Percentiles rank a stretch among this genome's conserved stretches.
Conservation (phyloP, 805 yeast genomes). For the Zygosaccharomyces rouxii region DNA sequence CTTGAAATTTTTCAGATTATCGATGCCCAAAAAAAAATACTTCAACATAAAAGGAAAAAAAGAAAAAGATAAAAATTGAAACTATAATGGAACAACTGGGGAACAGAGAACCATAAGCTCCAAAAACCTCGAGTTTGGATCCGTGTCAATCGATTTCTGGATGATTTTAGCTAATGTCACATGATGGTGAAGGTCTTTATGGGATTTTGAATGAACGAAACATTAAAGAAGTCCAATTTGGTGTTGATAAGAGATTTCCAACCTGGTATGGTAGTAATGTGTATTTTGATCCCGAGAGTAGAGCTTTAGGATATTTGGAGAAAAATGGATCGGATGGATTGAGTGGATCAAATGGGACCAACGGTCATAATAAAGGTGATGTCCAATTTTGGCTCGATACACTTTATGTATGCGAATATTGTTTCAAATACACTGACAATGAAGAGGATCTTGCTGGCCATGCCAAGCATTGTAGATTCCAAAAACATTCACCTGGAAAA, state of each 20-base stretch:
- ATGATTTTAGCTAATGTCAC: constrained; percentile 11
- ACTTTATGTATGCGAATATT: constrained; percentile 69
- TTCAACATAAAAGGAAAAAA: neutral
- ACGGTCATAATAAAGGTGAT: neutral
- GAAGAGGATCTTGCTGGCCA: constrained; percentile 49
- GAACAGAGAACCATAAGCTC: neutral
- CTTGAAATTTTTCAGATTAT: constrained; percentile 8
- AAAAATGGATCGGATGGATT: neutral
- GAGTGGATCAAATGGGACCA: neutral
- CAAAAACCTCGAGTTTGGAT: too few species aligned
- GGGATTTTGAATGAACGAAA: constrained; percentile 63
- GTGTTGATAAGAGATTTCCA: constrained; percentile 53
- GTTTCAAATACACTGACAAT: constrained; percentile 73
- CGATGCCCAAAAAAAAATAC: neutral
- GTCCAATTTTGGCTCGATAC: constrained; percentile 49
- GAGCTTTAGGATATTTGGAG: constrained; percentile 41
- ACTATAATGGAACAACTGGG: neutral
- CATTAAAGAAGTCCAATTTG: constrained; percentile 61
- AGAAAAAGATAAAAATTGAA: neutral
- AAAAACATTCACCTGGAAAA: constrained; percentile 53
- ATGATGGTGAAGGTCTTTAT: constrained; percentile 41
- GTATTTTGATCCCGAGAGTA: constrained; percentile 52
- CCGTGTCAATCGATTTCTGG: neutral
- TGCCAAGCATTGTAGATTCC: constrained; percentile 41
- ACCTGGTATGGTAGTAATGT: constrained; percentile 91